Conservation (phyloP, 2,329 filamentous ascomycete species). For the Diaporthe citriasiana region DNA sequence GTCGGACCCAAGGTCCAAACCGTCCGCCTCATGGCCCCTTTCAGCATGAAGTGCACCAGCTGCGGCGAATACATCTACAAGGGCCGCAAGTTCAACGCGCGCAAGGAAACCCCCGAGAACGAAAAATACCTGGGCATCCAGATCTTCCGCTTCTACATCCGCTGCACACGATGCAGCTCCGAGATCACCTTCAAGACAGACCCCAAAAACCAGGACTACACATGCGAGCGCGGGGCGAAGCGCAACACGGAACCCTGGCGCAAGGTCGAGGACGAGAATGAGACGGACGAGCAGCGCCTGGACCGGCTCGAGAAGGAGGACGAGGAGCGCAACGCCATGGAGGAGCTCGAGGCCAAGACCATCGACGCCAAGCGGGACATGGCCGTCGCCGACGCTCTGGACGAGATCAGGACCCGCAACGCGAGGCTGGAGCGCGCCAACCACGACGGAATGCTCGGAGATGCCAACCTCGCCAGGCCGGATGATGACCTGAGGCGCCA, state of each 20-base stretch:
- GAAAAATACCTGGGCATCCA: constrained; percentile 91
- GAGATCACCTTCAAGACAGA: constrained; percentile 97
- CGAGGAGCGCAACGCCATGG: constrained; percentile 91
- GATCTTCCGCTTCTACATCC: constrained; percentile 91
- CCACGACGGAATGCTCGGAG: constrained; percentile 73
- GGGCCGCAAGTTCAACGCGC: constrained; percentile 94
- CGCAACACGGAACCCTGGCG: constrained; percentile 96
- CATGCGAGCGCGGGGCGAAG: constrained; percentile 83
- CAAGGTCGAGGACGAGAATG: constrained; percentile 75
- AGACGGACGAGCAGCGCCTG: constrained; percentile 85
- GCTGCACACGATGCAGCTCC: constrained; percentile 86
- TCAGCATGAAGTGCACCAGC: constrained; percentile 79
- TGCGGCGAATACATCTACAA: constrained; percentile 86
- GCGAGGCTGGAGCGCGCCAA: constrained; percentile 85
- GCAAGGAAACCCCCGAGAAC: constrained; percentile 90
- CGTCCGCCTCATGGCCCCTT: constrained; percentile 91
- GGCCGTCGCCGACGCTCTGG: constrained; percentile 94
- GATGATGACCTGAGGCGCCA: constrained; percentile 67
- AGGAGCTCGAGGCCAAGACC: constrained; percentile 93
- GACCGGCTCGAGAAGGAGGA: constrained; percentile 82
- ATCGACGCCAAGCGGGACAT: constrained; percentile 94
- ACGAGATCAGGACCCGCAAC: constrained; percentile 94
- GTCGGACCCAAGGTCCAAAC: constrained; percentile 85
- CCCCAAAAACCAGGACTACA: constrained; percentile 90
- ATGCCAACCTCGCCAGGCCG: constrained; percentile 65